A percentile compares a stretch with the other conserved stretches of the same genome.
These are phyloP conservation scores for Penicillium egyptiacum DNA, from an alignment of 495 filamentous ascomycete species.

Conservation along the genomic window DNA sequence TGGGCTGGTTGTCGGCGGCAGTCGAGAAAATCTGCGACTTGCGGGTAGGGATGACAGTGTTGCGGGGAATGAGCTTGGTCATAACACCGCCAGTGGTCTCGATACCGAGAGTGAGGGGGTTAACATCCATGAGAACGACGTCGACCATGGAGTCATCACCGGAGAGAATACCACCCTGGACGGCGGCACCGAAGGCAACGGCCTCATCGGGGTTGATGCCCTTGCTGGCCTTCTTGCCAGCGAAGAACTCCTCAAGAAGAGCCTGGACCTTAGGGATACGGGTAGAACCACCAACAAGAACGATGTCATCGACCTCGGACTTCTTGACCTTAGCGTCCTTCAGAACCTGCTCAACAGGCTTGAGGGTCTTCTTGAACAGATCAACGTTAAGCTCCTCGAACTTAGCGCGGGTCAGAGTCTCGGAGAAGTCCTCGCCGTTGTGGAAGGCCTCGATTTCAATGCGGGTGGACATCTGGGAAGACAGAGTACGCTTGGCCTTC, in stretches of 20 bases:
- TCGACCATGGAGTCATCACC: constrained; percentile 76
- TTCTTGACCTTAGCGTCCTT: constrained; percentile 92
- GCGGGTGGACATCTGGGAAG: constrained; percentile 96
- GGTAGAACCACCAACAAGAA: constrained; percentile 87
- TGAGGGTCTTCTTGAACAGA: constrained; percentile 97
- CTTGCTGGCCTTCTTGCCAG: constrained; percentile 94
- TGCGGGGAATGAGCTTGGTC: constrained; percentile 95
- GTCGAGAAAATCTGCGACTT: constrained; percentile 99
- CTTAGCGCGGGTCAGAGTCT: constrained; percentile 97
- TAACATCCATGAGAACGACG: constrained; percentile 95
- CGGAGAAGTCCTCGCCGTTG: constrained; percentile 96
- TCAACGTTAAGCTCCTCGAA: constrained; percentile 99
- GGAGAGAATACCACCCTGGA: constrained; percentile 93
- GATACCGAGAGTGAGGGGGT: constrained; percentile 96
- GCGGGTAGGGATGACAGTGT: constrained; percentile 92
- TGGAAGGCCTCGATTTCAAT: constrained; percentile 98
- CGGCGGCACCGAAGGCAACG: constrained; percentile 94
- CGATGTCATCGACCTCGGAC: constrained; percentile 81
- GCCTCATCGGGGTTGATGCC: constrained; percentile 98
- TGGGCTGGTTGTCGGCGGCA: constrained; percentile 96
- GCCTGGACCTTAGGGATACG: constrained; percentile 97
- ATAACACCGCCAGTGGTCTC: constrained; percentile 98
- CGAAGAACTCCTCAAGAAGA: constrained; percentile 94
- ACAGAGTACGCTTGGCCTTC: constrained; percentile 99
- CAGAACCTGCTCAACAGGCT: constrained; percentile 96